Percentiles rank a stretch among this genome's conserved stretches.
Evolutionary conservation across 768 basidiomycete species (phyloP).

Genomic region (Pleurotus cornucopiae): DNA sequence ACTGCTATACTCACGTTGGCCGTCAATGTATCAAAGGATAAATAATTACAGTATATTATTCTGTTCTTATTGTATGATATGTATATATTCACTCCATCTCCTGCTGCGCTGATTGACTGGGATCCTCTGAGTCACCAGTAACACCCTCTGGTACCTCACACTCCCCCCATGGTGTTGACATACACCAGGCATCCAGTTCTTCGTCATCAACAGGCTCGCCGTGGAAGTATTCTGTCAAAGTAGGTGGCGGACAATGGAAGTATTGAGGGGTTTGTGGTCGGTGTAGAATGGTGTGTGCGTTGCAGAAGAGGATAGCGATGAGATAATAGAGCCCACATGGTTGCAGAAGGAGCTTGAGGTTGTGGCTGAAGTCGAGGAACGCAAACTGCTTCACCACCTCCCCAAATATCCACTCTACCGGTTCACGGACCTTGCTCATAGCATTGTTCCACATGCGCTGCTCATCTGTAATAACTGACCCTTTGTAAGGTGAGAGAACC

Average conservation of each 20-base stretch:
- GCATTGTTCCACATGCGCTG: constrained; percentile 9
- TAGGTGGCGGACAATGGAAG: constrained; percentile 13
- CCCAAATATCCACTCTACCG: constrained; percentile 15
- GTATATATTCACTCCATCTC: too few species aligned
- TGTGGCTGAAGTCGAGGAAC: constrained; percentile 13
- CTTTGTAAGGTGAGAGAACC: constrained; percentile 15
- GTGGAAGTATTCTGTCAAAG: constrained; percentile 11
- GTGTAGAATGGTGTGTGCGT: constrained; percentile 14
- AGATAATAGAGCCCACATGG: constrained; percentile 15
- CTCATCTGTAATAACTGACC: constrained; percentile 7
- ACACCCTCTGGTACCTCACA: too few species aligned
- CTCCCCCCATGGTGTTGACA: too few species aligned
- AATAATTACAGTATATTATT: too few species aligned
- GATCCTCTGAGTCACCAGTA: too few species aligned
- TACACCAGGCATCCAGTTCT: too few species aligned
- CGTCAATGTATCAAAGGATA: too few species aligned
- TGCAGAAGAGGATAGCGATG: constrained; percentile 10
- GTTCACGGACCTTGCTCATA: constrained; percentile 15
- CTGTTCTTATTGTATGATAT: too few species aligned
- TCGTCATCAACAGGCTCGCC: constrained; percentile 12
- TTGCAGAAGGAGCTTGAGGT: constrained; percentile 13
- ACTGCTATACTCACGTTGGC: too few species aligned
- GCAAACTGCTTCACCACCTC: constrained; percentile 13
- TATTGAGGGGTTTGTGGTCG: constrained; percentile 12
- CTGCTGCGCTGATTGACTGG: too few species aligned